A percentile compares a stretch with the other conserved stretches of the same genome.
Conservation (phyloP, 176 grass and related monocot genomes). For the Bothriochloa decipiens region DNA sequence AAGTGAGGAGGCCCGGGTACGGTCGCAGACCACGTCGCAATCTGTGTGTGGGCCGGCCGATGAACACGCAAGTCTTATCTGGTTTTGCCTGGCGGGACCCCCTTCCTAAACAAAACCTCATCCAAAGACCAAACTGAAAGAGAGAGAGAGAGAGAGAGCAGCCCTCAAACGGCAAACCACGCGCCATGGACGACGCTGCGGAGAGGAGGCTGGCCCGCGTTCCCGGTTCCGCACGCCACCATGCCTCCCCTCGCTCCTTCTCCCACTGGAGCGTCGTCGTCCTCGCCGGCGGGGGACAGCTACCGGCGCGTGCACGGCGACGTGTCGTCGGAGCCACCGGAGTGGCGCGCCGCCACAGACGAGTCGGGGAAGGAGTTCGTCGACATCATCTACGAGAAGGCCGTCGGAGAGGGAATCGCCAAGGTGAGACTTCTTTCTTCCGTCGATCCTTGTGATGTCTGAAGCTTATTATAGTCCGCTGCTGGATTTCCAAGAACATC, state of each 20-base stretch:
- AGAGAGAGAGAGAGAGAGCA: not conserved
- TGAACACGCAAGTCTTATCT: too few species aligned
- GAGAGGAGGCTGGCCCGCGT: constrained; percentile 68
- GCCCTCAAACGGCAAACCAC: not conserved
- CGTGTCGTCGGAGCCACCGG: constrained; percentile 58
- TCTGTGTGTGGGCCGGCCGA: too few species aligned
- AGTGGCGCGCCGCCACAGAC: constrained; percentile 63
- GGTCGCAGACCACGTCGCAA: too few species aligned
- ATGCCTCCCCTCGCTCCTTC: constrained; percentile 24
- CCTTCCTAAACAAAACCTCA: too few species aligned
- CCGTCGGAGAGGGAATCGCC: constrained; percentile 78
- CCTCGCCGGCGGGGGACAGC: constrained; percentile 56
- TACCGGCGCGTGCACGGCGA: constrained; percentile 74
- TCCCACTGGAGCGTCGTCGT: constrained; percentile 31
- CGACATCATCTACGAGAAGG: constrained; percentile 92
- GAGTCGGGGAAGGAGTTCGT: constrained; percentile 73
- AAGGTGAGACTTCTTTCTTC: constrained; percentile 51
- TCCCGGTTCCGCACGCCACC: constrained; percentile 24
- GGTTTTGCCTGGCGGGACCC: too few species aligned
- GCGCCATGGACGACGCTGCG: constrained; percentile 43
- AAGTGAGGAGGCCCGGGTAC: too few species aligned
- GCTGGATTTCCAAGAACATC: not conserved
- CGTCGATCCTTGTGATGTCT: not conserved
- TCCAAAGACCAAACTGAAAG: not conserved
- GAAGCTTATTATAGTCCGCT: not conserved